Percentiles rank a stretch among this genome's conserved stretches.
Evolutionary conservation across 2,329 filamentous ascomycete genomes (phyloP).

Genomic region (Triangularia setosa): DNA sequence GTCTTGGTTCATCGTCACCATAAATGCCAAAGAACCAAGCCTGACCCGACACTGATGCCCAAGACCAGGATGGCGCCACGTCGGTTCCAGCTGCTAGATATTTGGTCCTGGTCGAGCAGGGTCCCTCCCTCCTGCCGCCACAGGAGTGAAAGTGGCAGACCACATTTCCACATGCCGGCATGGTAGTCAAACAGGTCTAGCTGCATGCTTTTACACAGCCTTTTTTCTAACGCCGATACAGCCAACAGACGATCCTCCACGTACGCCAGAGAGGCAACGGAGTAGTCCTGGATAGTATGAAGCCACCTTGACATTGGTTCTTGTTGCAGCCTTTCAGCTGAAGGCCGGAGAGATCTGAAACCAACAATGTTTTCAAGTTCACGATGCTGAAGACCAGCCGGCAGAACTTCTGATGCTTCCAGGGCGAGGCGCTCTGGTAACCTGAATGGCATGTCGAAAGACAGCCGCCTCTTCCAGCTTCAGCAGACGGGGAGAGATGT

Average conservation of each 20-base stretch:
- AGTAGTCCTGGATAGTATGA: neutral
- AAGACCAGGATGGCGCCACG: neutral
- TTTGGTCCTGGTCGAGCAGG: no score
- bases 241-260: conserved; percentile 4
- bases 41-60: no score
- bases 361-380: no score
- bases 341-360: no score
- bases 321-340: no score
- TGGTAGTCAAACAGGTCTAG: conserved; percentile 1
- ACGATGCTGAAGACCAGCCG: no score
- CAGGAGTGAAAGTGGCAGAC: neutral
- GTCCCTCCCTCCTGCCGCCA: neutral
- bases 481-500: neutral
- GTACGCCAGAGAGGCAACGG: conserved; percentile 2
- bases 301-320: no score
- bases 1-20: no score
- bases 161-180: conserved; percentile 9
- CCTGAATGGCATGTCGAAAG: conserved; percentile 3
- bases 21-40: no score
- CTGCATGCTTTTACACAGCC: neutral
- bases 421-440: neutral
- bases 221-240: conserved; percentile 6
- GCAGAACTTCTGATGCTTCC: neutral
- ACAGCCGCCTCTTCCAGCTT: neutral
- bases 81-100: neutral